Evolutionary conservation across 805 yeast genomes (phyloP).

Genomic region (Saturnispora zaruensis): DNA sequence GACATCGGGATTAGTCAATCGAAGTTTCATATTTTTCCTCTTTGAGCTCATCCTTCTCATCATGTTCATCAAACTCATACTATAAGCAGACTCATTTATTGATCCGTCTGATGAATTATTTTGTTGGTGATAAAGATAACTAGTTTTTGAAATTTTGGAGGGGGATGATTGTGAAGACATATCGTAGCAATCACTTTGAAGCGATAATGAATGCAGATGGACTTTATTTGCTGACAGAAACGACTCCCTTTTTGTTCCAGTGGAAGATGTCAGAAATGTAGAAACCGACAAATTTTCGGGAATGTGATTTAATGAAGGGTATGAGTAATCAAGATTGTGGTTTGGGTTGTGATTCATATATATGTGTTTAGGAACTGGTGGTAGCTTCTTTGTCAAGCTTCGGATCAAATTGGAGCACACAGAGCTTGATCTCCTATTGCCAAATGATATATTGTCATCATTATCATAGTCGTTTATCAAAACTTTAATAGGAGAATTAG

Average conservation of each 20-base stretch:
- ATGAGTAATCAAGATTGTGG: constrained; percentile 7
- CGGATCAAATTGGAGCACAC: constrained; percentile 1
- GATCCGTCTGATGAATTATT: constrained; percentile 7
- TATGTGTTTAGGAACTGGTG: constrained; percentile 13
- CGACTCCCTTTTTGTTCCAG: background rate
- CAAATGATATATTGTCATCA: constrained; percentile 39
- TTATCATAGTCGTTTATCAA: constrained; percentile 27
- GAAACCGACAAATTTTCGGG: constrained; percentile 17
- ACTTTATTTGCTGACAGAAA: background rate
- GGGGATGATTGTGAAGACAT: constrained; percentile 1
- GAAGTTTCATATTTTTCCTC: constrained; percentile 44
- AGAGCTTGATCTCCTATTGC: constrained; percentile 10
- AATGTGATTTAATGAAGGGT: constrained; percentile 13
- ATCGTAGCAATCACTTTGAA: constrained; percentile 2
- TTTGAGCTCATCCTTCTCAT: constrained; percentile 34
- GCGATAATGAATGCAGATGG: background rate
- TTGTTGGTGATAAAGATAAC: background rate
- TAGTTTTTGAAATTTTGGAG: background rate
- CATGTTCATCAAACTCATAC: background rate
- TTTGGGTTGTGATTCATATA: constrained; percentile 7
- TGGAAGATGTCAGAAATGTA: constrained; percentile 11
- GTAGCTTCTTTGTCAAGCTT: constrained; percentile 5
- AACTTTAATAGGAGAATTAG: constrained; percentile 15
- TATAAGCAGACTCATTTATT: constrained; percentile 2
- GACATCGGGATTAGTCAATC: constrained; percentile 55